Evolutionary conservation across 2,329 filamentous ascomycete species (phyloP), one percentile per base, ranked within the genome.

Genomic region (Periconia digitata): DNA sequence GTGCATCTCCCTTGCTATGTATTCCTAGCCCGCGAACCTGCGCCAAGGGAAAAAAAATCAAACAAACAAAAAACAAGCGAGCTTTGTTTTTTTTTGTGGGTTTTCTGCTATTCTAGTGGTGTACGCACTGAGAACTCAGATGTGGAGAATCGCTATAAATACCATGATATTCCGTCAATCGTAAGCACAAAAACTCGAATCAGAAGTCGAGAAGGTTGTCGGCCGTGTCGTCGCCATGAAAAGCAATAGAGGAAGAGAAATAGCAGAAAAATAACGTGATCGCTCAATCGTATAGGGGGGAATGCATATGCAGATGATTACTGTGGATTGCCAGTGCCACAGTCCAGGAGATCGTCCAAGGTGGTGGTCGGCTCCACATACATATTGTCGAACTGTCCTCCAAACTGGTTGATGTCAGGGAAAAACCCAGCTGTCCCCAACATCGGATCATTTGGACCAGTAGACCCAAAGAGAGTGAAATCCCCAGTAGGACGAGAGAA

Each of bases 381-480:
- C 36, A 59, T 51, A 46, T 59, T 59, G 45, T 72, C 65, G 50
- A 67, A 72, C 49, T 74, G 72, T 22, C 71, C 73, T 34, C 71
- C 72, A 57, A 75, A 59, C 49, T 69, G 64, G 32, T 57, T 63
- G 45, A 70, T 64, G n/a, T 72, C 69, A 16, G 69, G 70, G 45
- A 72, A 73, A 59, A 71, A 72, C 47, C 67, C 62, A 44, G 56
- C 54, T 41, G 59, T 66, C 46, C 56, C 60, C 39, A 64, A 51
- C 20, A 48, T 43, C 55, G 64, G 60, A 42, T 55, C 59, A 51
- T 48, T 55, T 13, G 60, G 44, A 35, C 56, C 56, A 18, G 58
- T 57, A 6, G 54, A 52, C 38, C 72, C 71, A 51, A 73, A 90
- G 15, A 90, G 77, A 16, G 81, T 79, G 58, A 90, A 90, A 67